Evolutionary conservation across 2,329 filamentous ascomycete species (phyloP).

Genomic region (Scytalidium sp.): DNA sequence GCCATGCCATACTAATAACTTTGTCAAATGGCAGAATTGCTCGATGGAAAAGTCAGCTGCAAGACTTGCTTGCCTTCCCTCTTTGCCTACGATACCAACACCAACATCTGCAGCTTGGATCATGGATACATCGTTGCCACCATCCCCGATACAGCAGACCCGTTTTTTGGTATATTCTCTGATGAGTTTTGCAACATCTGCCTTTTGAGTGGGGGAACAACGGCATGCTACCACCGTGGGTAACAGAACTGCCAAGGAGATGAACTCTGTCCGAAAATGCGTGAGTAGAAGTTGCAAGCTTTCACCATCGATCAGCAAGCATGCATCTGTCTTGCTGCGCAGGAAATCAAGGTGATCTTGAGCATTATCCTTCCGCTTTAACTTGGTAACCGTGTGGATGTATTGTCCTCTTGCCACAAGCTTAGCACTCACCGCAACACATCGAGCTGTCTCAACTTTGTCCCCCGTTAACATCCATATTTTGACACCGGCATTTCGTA

Average conservation of each 20-base stretch:
- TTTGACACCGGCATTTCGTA: slow-evolving; percentile 96
- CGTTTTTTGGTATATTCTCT: slow-evolving; percentile 90
- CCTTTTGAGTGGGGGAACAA: slow-evolving; percentile 95
- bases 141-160: slow-evolving; percentile 95
- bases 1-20: slow-evolving; percentile 97
- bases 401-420: slow-evolving; percentile 91
- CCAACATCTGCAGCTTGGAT: slow-evolving; percentile 98
- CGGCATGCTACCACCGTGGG: slow-evolving; percentile 94
- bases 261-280: slow-evolving; percentile 81
- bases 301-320: slow-evolving; percentile 92
- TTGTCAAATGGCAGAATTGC: slow-evolving; percentile 92
- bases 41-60: slow-evolving; percentile 97
- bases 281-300: slow-evolving; percentile 79
- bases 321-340: slow-evolving; percentile 80
- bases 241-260: slow-evolving; percentile 80
- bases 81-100: slow-evolving; percentile 96
- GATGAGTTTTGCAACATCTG: slow-evolving; percentile 88
- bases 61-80: slow-evolving; percentile 89
- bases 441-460: slow-evolving; percentile 96
- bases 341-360: slow-evolving; percentile 88
- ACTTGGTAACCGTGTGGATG: slow-evolving; percentile 87
- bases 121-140: slow-evolving; percentile 98
- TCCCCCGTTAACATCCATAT: slow-evolving; percentile 99
- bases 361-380: slow-evolving; percentile 79
- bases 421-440: slow-evolving; percentile 92